Percentiles rank a stretch among this genome's conserved stretches.
Evolutionary conservation across 148 eudicot genomes (phyloP).

Genomic region (Mesembryanthemum crystallinum): DNA sequence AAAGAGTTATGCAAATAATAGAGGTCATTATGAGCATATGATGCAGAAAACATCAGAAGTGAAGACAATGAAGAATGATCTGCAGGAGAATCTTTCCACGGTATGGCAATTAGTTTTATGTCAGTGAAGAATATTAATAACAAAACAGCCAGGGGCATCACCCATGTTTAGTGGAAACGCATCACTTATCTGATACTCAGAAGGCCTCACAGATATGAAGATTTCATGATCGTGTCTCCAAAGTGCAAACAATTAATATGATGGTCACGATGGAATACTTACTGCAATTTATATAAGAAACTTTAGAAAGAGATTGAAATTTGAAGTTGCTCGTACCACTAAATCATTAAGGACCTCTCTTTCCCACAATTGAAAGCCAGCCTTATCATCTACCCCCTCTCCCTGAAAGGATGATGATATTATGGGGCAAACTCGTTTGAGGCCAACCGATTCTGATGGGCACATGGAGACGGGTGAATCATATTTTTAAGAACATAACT

Average conservation of each 20-base stretch:
- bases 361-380: too few relatives aligned
- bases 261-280: not conserved
- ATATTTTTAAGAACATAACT: too few relatives aligned
- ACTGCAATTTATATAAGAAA: too few relatives aligned
- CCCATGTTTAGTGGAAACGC: not conserved
- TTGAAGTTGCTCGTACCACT: too few relatives aligned
- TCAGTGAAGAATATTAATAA: not conserved
- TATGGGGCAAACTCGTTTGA: too few relatives aligned
- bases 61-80: conserved; percentile 54
- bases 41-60: conserved; percentile 57
- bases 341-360: too few relatives aligned
- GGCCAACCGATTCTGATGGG: too few relatives aligned
- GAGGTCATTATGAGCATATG: conserved; percentile 53
- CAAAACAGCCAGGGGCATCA: not conserved
- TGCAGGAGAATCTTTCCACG: conserved; percentile 54
- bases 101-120: conserved; percentile 32
- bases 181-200: not conserved
- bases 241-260: not conserved
- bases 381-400: too few relatives aligned
- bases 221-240: not conserved
- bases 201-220: not conserved
- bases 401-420: too few relatives aligned
- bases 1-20: conserved; percentile 53
- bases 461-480: too few relatives aligned
- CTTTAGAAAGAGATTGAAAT: too few relatives aligned